Conservation (phyloP, 1,139 yeast species). For the Sugiyamaella neomexicana region DNA sequence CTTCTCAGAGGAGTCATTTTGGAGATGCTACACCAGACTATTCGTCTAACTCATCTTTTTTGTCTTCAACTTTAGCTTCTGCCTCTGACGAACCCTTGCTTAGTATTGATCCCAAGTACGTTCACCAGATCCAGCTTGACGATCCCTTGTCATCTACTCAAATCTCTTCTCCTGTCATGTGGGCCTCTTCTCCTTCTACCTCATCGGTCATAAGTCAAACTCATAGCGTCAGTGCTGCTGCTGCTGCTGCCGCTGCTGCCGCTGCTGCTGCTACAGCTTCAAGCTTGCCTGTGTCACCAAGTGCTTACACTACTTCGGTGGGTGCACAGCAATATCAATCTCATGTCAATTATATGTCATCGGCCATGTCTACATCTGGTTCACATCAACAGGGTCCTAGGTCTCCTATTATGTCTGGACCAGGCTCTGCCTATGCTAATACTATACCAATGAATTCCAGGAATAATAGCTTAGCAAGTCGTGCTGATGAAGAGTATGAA, state of each 20-base stretch:
- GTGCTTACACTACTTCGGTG: slow-evolving; percentile 8
- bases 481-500: slow-evolving; percentile 10
- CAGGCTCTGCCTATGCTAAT: background rate
- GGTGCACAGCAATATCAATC: slow-evolving; percentile 11
- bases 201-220: slow-evolving; percentile 10
- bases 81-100: slow-evolving; percentile 15
- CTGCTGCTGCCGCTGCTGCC: background rate
- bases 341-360: slow-evolving; percentile 4
- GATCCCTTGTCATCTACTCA: slow-evolving; percentile 9
- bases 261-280: background rate
- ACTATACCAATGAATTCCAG: background rate
- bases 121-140: slow-evolving; percentile 18
- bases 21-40: slow-evolving; percentile 15
- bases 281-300: slow-evolving; percentile 7
- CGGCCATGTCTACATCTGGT: background rate
- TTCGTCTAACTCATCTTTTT: slow-evolving; percentile 1
- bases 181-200: slow-evolving; percentile 18
- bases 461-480: background rate
- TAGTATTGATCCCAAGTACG: slow-evolving; percentile 19
- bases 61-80: slow-evolving; percentile 6
- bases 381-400: background rate
- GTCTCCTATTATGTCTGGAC: slow-evolving; percentile 6
- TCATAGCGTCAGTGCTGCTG: slow-evolving; percentile 3
- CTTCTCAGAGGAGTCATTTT: slow-evolving; percentile 14
- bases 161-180: slow-evolving; percentile 10